A percentile compares a stretch with the other conserved stretches of the same genome.
phyloP scores from a whole-genome alignment of 164 flowering plant species.

The Vitis cinerea region DNA sequence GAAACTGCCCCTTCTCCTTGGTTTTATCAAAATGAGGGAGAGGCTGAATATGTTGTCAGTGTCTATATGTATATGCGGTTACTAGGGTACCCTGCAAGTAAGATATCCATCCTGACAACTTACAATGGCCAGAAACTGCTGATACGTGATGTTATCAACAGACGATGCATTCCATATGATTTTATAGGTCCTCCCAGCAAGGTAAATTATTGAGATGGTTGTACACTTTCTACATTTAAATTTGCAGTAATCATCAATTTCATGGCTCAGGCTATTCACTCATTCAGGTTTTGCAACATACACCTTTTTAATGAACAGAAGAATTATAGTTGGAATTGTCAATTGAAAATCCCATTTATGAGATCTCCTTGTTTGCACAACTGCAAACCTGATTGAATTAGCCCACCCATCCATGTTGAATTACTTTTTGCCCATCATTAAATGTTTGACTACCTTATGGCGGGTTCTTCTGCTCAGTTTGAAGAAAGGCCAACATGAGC shows the following conservation, averaged over 20 bases:
- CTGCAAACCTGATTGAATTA: no score
- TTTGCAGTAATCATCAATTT: not conserved
- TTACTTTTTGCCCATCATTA: no score
- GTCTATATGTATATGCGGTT: constrained; percentile 92
- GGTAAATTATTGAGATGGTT: constrained; percentile 32
- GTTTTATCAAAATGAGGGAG: constrained; percentile 99
- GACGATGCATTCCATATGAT: constrained; percentile 72
- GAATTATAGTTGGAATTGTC: no score
- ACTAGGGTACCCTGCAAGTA: constrained; percentile 90
- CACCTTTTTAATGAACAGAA: no score
- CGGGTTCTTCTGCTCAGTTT: not conserved
- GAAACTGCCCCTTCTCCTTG: constrained; percentile 98
- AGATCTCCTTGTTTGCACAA: no score
- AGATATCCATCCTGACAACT: constrained; percentile 94
- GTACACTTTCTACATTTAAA: not conserved
- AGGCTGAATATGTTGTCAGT: constrained; percentile 95
- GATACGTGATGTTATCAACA: constrained; percentile 89
- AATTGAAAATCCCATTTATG: no score
- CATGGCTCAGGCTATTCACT: not conserved
- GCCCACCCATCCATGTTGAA: no score
- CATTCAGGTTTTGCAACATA: not conserved
- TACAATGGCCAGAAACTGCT: constrained; percentile 97
- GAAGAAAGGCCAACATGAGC: not conserved
- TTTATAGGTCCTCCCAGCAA: constrained; percentile 90
- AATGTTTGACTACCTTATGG: no score